phyloP scores from a whole-genome alignment of 2,329 filamentous ascomycete genomes.

The Trichoderma atroviride region DNA sequence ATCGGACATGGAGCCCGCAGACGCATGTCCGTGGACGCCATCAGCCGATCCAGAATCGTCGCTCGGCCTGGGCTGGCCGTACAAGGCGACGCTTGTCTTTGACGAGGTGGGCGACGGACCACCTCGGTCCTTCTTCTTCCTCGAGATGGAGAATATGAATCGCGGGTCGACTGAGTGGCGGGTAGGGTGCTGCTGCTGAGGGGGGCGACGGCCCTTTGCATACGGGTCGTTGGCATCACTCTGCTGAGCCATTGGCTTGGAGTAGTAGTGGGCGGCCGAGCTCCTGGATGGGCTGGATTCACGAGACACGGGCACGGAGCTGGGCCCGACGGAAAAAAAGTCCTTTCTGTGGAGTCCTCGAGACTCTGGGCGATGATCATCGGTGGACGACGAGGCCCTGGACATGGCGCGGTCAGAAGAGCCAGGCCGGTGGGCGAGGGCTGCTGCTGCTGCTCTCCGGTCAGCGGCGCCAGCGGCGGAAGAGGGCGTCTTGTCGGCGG shows the following conservation, averaged over 20 bases:
- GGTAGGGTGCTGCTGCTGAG: slow-evolving; percentile 65
- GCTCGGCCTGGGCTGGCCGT: slow-evolving; percentile 30
- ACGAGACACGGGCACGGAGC: slow-evolving; percentile 60
- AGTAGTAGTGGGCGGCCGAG: slow-evolving; percentile 65
- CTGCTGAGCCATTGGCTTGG: slow-evolving; percentile 75
- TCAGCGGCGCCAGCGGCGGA: slow-evolving; percentile 40
- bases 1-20: slow-evolving; percentile 85
- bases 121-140: slow-evolving; percentile 65
- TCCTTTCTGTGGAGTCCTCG: slow-evolving; percentile 53
- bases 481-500: slow-evolving; percentile 53
- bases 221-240: slow-evolving; percentile 86
- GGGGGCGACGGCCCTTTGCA: slow-evolving; percentile 75
- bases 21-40: slow-evolving; percentile 32
- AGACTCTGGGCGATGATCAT: slow-evolving; percentile 40
- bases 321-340: slow-evolving; percentile 56
- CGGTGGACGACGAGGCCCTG: slow-evolving; percentile 47
- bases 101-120: slow-evolving; percentile 54
- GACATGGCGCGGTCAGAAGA: slow-evolving; percentile 48
- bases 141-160: slow-evolving; percentile 81
- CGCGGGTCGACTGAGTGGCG: slow-evolving; percentile 70
- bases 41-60: slow-evolving; percentile 25
- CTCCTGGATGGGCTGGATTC: slow-evolving; percentile 67
- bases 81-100: slow-evolving; percentile 50
- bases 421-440: slow-evolving; percentile 46
- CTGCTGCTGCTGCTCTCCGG: slow-evolving; percentile 40